Conservation (phyloP, 1,284 basidiomycete species). For the Trametes sp. region DNA sequence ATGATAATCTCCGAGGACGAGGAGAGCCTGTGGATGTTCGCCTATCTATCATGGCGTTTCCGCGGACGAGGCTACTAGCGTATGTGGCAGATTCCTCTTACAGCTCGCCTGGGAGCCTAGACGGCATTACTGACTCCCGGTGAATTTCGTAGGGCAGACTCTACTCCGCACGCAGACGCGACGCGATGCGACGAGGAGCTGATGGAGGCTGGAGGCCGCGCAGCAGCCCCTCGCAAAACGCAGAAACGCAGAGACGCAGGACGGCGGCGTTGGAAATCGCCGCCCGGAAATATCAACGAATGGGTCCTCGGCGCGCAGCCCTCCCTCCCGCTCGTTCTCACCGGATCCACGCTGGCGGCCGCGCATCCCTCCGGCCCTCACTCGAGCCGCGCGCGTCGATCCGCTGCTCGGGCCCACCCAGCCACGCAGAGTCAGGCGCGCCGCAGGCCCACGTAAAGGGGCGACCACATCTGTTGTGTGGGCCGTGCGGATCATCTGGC, state of each 20-base stretch:
- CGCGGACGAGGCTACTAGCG: not conserved
- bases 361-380: too few relatives aligned
- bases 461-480: not conserved
- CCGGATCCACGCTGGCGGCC: not conserved
- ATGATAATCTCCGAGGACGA: not conserved
- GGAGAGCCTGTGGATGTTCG: too few relatives aligned
- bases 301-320: not conserved
- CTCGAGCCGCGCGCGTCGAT: too few relatives aligned
- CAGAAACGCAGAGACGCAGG: too few relatives aligned
- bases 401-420: constrained; percentile 2
- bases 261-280: not conserved
- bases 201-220: too few relatives aligned
- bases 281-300: not conserved
- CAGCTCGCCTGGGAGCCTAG: not conserved
- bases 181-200: too few relatives aligned
- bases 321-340: too few relatives aligned
- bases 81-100: not conserved
- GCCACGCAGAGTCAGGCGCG: not conserved
- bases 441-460: constrained; percentile 4
- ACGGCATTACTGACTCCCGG: not conserved
- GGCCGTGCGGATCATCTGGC: not conserved
- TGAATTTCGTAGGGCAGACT: not conserved
- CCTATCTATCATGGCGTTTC: not conserved
- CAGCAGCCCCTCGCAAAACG: too few relatives aligned
- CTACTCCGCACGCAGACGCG: not conserved